phyloP scores from a whole-genome alignment of 139 green algal species.

The Micractinium conductrix region DNA sequence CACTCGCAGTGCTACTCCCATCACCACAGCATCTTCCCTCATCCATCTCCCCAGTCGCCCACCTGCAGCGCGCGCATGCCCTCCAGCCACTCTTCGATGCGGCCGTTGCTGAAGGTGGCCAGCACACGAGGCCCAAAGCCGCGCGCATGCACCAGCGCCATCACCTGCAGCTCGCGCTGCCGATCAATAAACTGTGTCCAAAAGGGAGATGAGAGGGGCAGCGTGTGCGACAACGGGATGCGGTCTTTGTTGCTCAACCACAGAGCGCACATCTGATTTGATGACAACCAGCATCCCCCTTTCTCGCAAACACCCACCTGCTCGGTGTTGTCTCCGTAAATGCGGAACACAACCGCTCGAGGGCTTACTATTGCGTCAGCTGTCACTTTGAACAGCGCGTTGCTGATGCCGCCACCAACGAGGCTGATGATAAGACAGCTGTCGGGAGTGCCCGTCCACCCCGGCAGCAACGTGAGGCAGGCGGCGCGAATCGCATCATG shows the following conservation, averaged over 20 bases:
- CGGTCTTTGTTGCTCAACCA: too few relatives aligned
- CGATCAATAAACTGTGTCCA: constrained; percentile 89
- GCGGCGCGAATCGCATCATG: neutral
- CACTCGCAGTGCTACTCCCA: too few relatives aligned
- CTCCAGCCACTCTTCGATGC: constrained; percentile 86
- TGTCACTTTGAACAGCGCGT: constrained; percentile 77
- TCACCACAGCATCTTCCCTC: neutral
- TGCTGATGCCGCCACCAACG: constrained; percentile 90
- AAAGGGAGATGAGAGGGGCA: too few relatives aligned
- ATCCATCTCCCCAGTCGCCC: neutral
- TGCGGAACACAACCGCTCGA: constrained; percentile 75
- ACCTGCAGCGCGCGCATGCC: constrained; percentile 56
- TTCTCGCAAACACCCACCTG: too few relatives aligned
- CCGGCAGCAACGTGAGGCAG: constrained; percentile 41
- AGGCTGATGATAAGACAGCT: constrained; percentile 35
- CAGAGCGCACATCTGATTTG: too few relatives aligned
- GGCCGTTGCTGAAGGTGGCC: constrained; percentile 81
- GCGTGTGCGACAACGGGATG: too few relatives aligned
- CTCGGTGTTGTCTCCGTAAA: constrained; percentile 93
- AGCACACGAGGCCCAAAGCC: constrained; percentile 88
- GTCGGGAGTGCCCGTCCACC: constrained; percentile 33
- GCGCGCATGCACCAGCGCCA: constrained; percentile 64
- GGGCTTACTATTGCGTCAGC: neutral
- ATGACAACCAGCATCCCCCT: too few relatives aligned
- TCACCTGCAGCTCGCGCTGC: constrained; percentile 60